phyloP scores from a whole-genome alignment of 371 early-diverging fungal species.

The Circinella minor region DNA sequence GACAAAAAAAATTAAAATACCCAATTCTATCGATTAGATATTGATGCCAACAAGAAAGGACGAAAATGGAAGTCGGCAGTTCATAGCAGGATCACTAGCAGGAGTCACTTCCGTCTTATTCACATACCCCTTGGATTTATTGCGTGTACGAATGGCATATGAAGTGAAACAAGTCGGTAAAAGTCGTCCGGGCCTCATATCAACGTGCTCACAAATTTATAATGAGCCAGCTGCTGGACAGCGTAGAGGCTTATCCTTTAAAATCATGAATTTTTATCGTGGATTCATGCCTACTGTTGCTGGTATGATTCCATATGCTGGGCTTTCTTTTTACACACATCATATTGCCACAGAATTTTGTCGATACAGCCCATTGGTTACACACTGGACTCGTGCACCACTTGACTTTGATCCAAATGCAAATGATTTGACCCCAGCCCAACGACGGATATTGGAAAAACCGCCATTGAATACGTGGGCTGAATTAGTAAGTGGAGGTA shows the following conservation, averaged over 20 bases:
- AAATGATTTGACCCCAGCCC: conserved; percentile 28
- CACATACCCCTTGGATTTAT: conserved; percentile 94
- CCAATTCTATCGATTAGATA: conserved; percentile 29
- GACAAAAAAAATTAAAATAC: background rate
- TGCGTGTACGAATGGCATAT: conserved; percentile 94
- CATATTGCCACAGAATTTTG: conserved; percentile 63
- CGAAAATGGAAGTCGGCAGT: conserved; percentile 65
- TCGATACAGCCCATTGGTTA: conserved; percentile 43
- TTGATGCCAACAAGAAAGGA: conserved; percentile 72
- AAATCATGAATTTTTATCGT: conserved; percentile 84
- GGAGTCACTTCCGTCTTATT: conserved; percentile 87
- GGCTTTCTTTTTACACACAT: conserved; percentile 86
- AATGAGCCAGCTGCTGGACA: conserved; percentile 58
- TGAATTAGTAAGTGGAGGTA: conserved; percentile 81
- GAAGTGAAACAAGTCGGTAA: conserved; percentile 56
- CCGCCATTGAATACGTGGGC: conserved; percentile 73
- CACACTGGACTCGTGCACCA: conserved; percentile 35
- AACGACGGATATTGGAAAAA: conserved; percentile 27
- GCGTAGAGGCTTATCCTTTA: conserved; percentile 14
- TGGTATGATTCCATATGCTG: conserved; percentile 97
- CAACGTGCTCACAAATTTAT: conserved; percentile 54
- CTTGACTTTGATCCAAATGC: conserved; percentile 33
- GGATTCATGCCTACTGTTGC: conserved; percentile 88
- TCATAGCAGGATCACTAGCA: conserved; percentile 81
- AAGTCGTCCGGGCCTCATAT: conserved; percentile 36